A percentile compares a stretch with the other conserved stretches of the same genome.
phyloP scores from a whole-genome alignment of 208 protist genomes.

The Crithidia expoeki region DNA sequence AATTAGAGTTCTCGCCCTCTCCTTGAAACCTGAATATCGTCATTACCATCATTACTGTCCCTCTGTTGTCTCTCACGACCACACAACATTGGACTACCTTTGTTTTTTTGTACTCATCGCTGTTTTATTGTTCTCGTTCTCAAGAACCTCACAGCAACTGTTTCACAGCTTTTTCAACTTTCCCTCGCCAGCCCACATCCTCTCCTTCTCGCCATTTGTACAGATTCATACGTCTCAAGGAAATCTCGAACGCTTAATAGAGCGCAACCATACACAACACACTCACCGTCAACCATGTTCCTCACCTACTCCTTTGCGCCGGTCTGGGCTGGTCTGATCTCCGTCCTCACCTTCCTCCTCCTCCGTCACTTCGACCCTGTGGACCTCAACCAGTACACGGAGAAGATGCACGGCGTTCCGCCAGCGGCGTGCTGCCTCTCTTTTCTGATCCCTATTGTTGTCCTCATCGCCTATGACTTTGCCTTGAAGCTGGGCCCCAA shows the following conservation, averaged over 20 bases:
- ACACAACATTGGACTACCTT: too few species aligned
- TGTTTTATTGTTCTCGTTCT: not conserved
- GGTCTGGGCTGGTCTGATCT: conserved; percentile 59
- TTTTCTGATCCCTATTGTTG: conserved; percentile 51
- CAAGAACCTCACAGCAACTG: too few species aligned
- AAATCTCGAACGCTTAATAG: too few species aligned
- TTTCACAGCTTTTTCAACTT: too few species aligned
- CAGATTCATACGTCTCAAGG: too few species aligned
- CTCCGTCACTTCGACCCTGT: conserved; percentile 66
- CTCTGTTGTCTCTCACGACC: too few species aligned
- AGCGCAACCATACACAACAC: not conserved
- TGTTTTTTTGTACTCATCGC: not conserved
- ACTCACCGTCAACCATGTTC: conserved; percentile 48
- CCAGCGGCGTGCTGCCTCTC: conserved; percentile 48
- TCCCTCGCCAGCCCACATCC: too few species aligned
- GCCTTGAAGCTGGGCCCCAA: conserved; percentile 61
- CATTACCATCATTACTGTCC: conserved; percentile 6
- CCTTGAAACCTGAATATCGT: not conserved
- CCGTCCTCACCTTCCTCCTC: conserved; percentile 56
- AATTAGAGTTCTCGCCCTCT: not conserved
- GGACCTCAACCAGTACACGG: conserved; percentile 56
- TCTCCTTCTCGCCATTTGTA: too few species aligned
- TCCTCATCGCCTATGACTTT: conserved; percentile 64
- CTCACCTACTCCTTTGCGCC: conserved; percentile 66
- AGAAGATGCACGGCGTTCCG: conserved; percentile 65